These are phyloP conservation scores for Immersiporthe knoxdaviesiana DNA, from an alignment of 2,329 filamentous ascomycete genomes.

Conservation along the genomic window DNA sequence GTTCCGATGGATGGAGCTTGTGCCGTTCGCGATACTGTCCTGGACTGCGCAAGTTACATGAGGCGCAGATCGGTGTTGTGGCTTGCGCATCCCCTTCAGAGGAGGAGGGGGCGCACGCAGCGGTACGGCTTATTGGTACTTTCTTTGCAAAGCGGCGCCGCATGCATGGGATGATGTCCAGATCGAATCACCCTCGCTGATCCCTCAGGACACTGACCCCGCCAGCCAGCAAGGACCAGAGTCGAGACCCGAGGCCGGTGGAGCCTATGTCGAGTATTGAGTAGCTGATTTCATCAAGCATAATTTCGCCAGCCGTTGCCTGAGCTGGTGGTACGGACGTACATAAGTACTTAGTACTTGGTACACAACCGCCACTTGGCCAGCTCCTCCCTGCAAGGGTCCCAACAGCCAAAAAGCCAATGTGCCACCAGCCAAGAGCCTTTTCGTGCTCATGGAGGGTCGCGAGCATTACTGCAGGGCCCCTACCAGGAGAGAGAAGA, in stretches of 20 bases:
- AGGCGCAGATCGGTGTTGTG: neutral
- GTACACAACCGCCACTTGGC: neutral
- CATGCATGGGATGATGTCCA: slow-evolving; percentile 13
- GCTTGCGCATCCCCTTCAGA: neutral
- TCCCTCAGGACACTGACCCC: slow-evolving; percentile 2
- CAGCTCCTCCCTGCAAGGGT: neutral
- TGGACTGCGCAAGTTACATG: neutral
- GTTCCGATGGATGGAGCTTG: neutral
- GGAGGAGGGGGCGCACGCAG: neutral
- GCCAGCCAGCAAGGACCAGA: neutral
- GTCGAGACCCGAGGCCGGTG: slow-evolving; percentile 6
- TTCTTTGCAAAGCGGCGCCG: neutral
- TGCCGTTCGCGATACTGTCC: neutral
- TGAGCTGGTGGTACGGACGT: slow-evolving; percentile 11
- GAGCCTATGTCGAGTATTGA: slow-evolving; percentile 8
- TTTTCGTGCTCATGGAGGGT: neutral
- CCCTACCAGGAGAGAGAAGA: neutral
- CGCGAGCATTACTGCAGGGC: slow-evolving; percentile 2
- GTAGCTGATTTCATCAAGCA: neutral
- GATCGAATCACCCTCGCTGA: slow-evolving; percentile 7
- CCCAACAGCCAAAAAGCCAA: neutral
- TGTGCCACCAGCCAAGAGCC: neutral
- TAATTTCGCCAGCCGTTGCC: slow-evolving; percentile 2
- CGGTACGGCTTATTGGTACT: neutral
- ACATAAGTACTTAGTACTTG: no score